phyloP scores from a whole-genome alignment of 1,284 basidiomycete species.

The Leccinum solheimii region DNA sequence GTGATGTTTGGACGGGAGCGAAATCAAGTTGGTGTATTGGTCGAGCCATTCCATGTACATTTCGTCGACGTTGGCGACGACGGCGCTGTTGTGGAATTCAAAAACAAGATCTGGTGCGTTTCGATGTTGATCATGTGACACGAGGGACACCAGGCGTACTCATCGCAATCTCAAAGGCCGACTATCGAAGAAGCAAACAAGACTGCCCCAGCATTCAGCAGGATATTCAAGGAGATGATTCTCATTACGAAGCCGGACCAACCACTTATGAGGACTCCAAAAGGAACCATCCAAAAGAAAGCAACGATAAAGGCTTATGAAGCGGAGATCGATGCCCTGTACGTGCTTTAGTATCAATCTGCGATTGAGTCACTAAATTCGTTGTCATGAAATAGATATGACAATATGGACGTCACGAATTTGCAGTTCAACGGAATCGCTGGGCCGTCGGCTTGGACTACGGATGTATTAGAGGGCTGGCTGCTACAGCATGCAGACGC shows the following conservation, averaged over 20 bases:
- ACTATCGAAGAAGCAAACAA: slow-evolving; percentile 25
- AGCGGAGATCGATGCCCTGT: slow-evolving; percentile 26
- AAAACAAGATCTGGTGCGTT: slow-evolving; percentile 9
- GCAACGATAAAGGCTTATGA: slow-evolving; percentile 18
- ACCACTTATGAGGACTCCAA: slow-evolving; percentile 20
- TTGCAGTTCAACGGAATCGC: background rate
- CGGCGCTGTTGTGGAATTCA: slow-evolving; percentile 2
- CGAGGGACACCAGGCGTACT: background rate
- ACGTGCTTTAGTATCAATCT: background rate
- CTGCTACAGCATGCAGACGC: slow-evolving; percentile 1
- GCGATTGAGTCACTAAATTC: background rate
- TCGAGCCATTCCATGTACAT: slow-evolving; percentile 31
- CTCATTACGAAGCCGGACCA: slow-evolving; percentile 18
- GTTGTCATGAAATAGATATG: slow-evolving; percentile 4
- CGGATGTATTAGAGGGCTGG: slow-evolving; percentile 2
- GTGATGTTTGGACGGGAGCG: slow-evolving; percentile 27
- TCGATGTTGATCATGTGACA: background rate
- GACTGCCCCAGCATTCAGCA: slow-evolving; percentile 24
- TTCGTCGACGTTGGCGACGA: slow-evolving; percentile 24
- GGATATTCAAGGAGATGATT: slow-evolving; percentile 31
- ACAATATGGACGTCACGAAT: background rate
- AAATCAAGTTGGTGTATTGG: slow-evolving; percentile 38
- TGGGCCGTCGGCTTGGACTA: slow-evolving; percentile 6
- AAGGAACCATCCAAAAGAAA: slow-evolving; percentile 25
- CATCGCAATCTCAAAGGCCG: slow-evolving; percentile 13